Base-by-base conservation (phyloP, 2,329 filamentous ascomycete genomes). In the Cercospora citrullina region DNA sequence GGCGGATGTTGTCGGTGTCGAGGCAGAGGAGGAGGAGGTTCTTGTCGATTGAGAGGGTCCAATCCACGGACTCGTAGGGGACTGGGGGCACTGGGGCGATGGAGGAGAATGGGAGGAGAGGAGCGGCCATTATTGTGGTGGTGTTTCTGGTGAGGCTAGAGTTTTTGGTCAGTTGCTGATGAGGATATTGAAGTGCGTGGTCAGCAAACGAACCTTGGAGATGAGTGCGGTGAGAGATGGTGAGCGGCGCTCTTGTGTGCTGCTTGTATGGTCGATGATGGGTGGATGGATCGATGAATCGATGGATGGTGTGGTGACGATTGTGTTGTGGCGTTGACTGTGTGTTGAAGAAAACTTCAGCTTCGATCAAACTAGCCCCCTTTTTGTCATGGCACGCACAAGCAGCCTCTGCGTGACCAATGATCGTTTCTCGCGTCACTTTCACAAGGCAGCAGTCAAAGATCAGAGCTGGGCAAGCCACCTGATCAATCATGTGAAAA, bases 21-120 rank as follows among this genome's bases (percentile, higher is more conserved):
- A 59, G 55, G 28, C 31, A 36, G 7, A 59, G 55, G 55, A 59
- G 55, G n/a, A 59, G 55, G n/a, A 59, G 28, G 55, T 59, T 59
- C 14, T 59, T 59, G 55, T 59, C 55, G 55, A 59, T 31, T 5
- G 28, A 33, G 55, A 59, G 55, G n/a, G 55, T 59, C 55, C 55
- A 59, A 16, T 59, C 55, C 3, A 59, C 31, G 16, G 55, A 8
- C 1, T n/a, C 28, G 55, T 59, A 33, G 9, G 55, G 55, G 28
- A 59, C 31, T 28, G 55, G 2, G 30, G 7, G 26, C 1, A 59
- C n/a, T 8, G 48, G 48, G 7, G 23, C 12, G 48, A 26, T n/a
- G 48, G 48, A 16, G 0, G 23, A 10, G 23, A 53, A 59, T 21
- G 55, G 55, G 5, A 36, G 10, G 26, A 18, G 16, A 21, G 18